Evolutionary conservation across 805 yeast species (phyloP), one percentile per base, ranked within the genome.

Genomic region (Candida glaebosa): DNA sequence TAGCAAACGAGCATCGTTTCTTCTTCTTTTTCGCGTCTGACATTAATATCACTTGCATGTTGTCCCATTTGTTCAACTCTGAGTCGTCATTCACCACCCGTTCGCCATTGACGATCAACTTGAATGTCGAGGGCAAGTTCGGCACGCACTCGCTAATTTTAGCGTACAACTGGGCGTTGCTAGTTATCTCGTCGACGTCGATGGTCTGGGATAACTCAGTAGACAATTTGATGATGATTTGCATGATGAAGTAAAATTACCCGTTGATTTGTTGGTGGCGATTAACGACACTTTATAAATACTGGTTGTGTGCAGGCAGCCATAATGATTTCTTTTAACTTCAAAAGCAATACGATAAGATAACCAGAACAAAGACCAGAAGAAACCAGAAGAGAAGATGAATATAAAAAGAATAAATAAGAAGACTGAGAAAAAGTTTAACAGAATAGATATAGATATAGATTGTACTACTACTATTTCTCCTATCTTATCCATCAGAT

Each of bases 1-100:
- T 55, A 24, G 61, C 63, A 60, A 79, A 79, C 17, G 81, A 66
- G 60, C 83, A 78, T 45, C 61, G 66, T 45, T 57, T 56, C 56
- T 73, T 75, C 48, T 57, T 61, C 43, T 53, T 56, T 22, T 58
- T 56, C n/a, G 45, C 15, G 12, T 44, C 48, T 12, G 42, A 46
- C 52, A 49, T 49, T 36, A 49, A 46, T 14, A 49, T 49, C 12
- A 49, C 39, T 18, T 44, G 43, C 9, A 38, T 7, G 6, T 53
- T 47, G n/a, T 45, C 51, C 5, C 41, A 31, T 15, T 48, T 51
- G 37, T 47, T 54, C 42, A 55, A 53, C 15, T 57, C 53, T 7
- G 58, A 45, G 46, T 48, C 37, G 16, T 43, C 46, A 34, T 43
- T 18, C n/a, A 56, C 47, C 44, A 69, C 56, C 51, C 61, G 65